Evolutionary conservation across 2,329 filamentous ascomycete genomes (phyloP), one percentile per base, ranked within the genome.

Genomic region (Diaporthe citri): DNA sequence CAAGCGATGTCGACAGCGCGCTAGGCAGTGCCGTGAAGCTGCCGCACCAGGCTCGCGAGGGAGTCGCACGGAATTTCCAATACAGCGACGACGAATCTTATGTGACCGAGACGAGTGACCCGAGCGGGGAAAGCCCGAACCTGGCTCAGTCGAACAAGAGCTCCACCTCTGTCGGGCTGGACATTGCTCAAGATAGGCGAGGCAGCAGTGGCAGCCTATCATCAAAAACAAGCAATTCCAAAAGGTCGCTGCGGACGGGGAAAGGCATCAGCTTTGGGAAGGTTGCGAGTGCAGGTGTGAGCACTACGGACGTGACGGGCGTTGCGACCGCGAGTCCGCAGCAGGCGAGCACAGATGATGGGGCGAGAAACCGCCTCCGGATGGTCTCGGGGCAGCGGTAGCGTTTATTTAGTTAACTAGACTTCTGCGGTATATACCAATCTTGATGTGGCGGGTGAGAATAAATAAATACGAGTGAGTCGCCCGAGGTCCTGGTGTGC

Each of bases 221-320:
- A 31, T 71, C 57, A 20, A 25, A 73, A n/a, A 77, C 81, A 4
- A 80, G 79, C 75, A 83, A 79, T 62, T 81, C 87, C 22, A 87
- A 84, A 39, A 85, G 85, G 55, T 81, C 84, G n/a, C 82, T 84
- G 76, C 78, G 83, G 13, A 80, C 81, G 10, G 82, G 83, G 5
- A 81, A 83, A 48, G 85, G 85, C 3, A 87, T 87, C 73, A 84
- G 80, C 43, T 80, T 87, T 46, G 85, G 83, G 36, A 85, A 81
- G 74, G 82, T 82, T 2, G 80, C 80, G 15, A 13, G 81, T 80
- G 2, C 64, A 39, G 81, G 83, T 6, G 80, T 86, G 0, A 81
- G 86, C 56, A 85, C 84, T 59, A 79, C 76, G 77, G 79, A 74
- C 73, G 77, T 59, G 51, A 79, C 73, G 60, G 77, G 76, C n/a